Base-by-base conservation (phyloP, 129 eudicot species). In the Flaveria bidentis region DNA sequence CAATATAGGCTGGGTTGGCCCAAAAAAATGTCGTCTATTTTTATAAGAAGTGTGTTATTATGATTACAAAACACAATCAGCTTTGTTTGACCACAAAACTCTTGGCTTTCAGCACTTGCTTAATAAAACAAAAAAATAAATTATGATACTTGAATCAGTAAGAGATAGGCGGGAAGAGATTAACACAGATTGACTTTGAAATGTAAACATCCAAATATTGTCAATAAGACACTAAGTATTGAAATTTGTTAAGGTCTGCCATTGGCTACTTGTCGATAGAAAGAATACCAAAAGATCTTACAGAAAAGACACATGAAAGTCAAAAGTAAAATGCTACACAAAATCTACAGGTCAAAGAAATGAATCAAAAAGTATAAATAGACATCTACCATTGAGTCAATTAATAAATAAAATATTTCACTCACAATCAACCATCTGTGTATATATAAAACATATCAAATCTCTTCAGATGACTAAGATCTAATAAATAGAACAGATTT, bases 361-460 rank as follows among this genome's bases (percentile, higher is more conserved):
- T 9, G 49, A 57, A 69, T 77, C 23, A 60, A 15, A 42, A 77
- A 77, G 41, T 55, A 23, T 10, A 9, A 22, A 72, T 20, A 20
- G 55, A 65, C 14, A 74, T 53, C 61, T 33, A 65, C 39, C 23
- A 30, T 49, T 15, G 16, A 33, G 23, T 65, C 55, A 16, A 56
- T 30, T 39, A 33, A 64, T 65, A 66, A 51, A 5, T 25, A 44
- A 74, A 39, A 50, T 46, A 51, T 42, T 52, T 53, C 65, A 36
- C 67, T 39, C 52, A 50, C 68, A 30, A 41, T 76, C 63, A 30
- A 65, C 65, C n/a, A 73, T 61, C 56, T 44, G n/a, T 49, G n/a
- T 28, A 22, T 14, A 55, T 53, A 41, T 51, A 66, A 16, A 51
- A 80, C 26, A 30, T 33, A 62, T 30, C 52, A 16, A 66, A 66